A percentile compares a stretch with the other conserved stretches of the same genome.
Evolutionary conservation across 257 asterid species (phyloP).

Genomic region (Parsonsia alboflavescens): DNA sequence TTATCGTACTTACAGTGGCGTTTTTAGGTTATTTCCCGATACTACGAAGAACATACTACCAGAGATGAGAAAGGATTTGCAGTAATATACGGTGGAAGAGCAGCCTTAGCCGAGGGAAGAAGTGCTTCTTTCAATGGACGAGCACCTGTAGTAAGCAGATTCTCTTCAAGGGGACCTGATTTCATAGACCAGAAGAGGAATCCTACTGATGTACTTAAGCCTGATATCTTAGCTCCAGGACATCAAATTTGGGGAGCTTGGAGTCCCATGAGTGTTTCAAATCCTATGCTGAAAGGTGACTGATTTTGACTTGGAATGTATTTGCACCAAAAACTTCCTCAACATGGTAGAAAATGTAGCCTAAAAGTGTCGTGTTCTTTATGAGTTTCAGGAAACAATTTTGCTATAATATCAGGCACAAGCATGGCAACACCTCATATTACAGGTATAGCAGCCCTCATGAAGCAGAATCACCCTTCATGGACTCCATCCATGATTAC

Average conservation of each 20-base stretch:
- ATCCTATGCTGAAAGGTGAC: constrained; percentile 67
- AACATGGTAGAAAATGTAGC: background rate
- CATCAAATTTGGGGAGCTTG: constrained; percentile 98
- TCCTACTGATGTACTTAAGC: constrained; percentile 84
- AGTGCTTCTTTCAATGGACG: constrained; percentile 54
- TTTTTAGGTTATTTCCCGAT: constrained; percentile 46
- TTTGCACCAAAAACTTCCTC: no score
- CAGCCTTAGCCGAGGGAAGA: constrained; percentile 84
- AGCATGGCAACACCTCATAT: constrained; percentile 98
- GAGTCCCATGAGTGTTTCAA: constrained; percentile 80
- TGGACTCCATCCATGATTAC: constrained; percentile 93
- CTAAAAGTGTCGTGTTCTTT: constrained; percentile 1
- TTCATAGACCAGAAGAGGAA: constrained; percentile 44
- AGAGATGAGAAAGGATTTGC: constrained; percentile 47
- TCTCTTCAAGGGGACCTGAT: constrained; percentile 93
- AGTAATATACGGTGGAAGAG: constrained; percentile 51
- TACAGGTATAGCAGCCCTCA: constrained; percentile 83
- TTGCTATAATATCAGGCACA: constrained; percentile 80
- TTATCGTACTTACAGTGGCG: background rate
- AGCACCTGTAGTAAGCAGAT: constrained; percentile 81
- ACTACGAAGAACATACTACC: constrained; percentile 52
- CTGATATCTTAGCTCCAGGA: constrained; percentile 90
- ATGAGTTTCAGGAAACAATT: constrained; percentile 48
- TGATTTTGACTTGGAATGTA: background rate
- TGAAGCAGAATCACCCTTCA: constrained; percentile 59